phyloP scores from a whole-genome alignment of 208 protist species.

The Crithidia mellificae region DNA sequence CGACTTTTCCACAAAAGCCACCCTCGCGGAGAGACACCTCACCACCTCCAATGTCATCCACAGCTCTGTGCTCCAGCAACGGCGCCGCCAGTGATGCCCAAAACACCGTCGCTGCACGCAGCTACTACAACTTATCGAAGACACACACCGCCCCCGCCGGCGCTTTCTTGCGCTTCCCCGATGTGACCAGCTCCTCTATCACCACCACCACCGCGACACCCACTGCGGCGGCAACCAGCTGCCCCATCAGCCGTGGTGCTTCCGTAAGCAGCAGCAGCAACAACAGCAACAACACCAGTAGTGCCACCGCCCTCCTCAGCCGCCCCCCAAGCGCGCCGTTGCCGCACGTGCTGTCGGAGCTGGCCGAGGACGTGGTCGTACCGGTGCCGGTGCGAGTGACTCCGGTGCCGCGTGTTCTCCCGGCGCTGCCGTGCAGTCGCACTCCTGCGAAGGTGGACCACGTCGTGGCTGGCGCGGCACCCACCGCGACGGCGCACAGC shows the following conservation, averaged over 20 bases:
- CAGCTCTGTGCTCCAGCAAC: not conserved
- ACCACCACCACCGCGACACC: too few relatives aligned
- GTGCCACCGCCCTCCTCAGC: conserved; percentile 11
- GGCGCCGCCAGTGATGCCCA: not conserved
- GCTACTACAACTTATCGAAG: conserved; percentile 11
- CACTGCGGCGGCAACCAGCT: not conserved
- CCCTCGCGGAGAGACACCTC: not conserved
- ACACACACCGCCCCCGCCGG: not conserved
- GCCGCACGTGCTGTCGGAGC: conserved; percentile 7
- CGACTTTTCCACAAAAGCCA: not conserved
- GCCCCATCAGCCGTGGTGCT: not conserved
- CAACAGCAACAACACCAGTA: not conserved
- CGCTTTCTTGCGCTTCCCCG: not conserved
- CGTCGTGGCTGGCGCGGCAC: not conserved
- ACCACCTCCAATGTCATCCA: not conserved
- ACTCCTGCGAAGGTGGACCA: not conserved
- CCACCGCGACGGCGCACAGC: not conserved
- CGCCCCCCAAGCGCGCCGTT: conserved; percentile 7
- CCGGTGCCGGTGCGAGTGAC: conserved; percentile 12
- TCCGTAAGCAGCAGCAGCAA: not conserved
- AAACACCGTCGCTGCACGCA: conserved; percentile 2
- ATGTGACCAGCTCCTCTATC: too few relatives aligned
- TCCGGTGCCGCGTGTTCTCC: conserved; percentile 2
- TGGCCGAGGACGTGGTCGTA: conserved; percentile 1
- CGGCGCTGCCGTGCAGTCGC: conserved; percentile 1